Conservation (phyloP, 768 basidiomycete genomes). For the Suillus clintonianus region DNA sequence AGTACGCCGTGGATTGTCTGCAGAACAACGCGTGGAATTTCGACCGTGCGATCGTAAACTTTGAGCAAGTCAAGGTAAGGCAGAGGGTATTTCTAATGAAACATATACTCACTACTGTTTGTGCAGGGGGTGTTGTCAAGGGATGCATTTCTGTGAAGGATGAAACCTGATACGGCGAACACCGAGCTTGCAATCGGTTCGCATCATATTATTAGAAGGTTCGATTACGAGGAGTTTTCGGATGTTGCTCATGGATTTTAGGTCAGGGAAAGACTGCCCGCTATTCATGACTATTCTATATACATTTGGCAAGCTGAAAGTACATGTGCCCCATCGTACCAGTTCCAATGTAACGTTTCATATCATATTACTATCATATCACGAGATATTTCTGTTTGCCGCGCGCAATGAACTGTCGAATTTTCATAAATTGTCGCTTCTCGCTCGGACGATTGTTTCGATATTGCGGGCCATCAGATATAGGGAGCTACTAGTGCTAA, state of each 20-base stretch:
- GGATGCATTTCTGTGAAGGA: conserved; percentile 52
- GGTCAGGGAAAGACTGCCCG: background rate
- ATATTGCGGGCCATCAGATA: conserved; percentile 25
- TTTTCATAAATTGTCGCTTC: conserved; percentile 5
- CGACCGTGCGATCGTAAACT: conserved; percentile 78
- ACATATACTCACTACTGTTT: conserved; percentile 23
- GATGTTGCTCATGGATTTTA: background rate
- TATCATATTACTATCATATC: conserved; percentile 23
- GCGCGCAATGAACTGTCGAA: background rate
- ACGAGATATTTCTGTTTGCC: conserved; percentile 14
- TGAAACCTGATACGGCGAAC: background rate
- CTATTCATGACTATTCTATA: conserved; percentile 6
- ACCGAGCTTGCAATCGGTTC: conserved; percentile 6
- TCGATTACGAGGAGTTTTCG: conserved; percentile 5
- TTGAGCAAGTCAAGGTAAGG: conserved; percentile 83
- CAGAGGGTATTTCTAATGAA: background rate
- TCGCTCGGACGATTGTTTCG: conserved; percentile 15
- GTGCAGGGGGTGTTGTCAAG: conserved; percentile 49
- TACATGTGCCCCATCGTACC: conserved; percentile 5
- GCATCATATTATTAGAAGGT: conserved; percentile 15
- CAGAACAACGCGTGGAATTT: conserved; percentile 84
- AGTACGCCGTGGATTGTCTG: conserved; percentile 84
- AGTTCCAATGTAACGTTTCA: conserved; percentile 26
- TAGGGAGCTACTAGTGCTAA: conserved; percentile 1
- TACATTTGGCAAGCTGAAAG: conserved; percentile 17